Evolutionary conservation across 208 protist species (phyloP), one percentile per base, ranked within the genome.

Genomic region (Crithidia expoeki): DNA sequence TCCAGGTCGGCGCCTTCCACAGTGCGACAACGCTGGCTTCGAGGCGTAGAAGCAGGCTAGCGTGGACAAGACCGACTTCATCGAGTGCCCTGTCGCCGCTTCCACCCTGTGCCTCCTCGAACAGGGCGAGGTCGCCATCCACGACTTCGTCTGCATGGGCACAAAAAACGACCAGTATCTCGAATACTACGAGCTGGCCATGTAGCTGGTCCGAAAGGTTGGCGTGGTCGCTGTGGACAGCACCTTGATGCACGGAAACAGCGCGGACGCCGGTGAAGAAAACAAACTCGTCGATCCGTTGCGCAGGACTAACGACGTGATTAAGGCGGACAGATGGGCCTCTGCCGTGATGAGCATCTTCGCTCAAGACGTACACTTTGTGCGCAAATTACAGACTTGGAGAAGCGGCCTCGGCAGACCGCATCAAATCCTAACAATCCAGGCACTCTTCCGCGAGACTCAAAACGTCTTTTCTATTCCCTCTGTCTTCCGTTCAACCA

Each of bases 141-240:
- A 86, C 72, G 86, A 92, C 69, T 89, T 89, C 68, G 70, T 80
- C 47, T 92, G 83, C 71, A 86, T 92, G 52, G 86, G 89, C 71
- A 84, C 86, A 1, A 78, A 92, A 72, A 92, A 89, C 74, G 62
- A 62, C 7, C 72, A 86, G 52, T 92, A 92, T 71, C 56, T 61
- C 9, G 66, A 71, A 47, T 92, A 92, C 80, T 87, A 83, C 70
- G 86, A 92, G 58, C 67, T 74, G 0, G 60, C 66, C 36, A 33
- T 87, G 47, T 56, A 81, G 58, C 66, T 92, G 46, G 46, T 92
- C 2, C 72, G 79, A 12, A 5, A 56, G 50, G 75, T 72, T 21
- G 86, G 84, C 36, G 67, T 92, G 12, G 79, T 92, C 16, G 81
- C 70, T 0, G 61, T 92, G 14, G 86, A 92, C 53, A 92, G 89